Percentiles rank a stretch among this genome's conserved stretches.
These are phyloP conservation scores for Diatrype stigma DNA, from an alignment of 2,329 filamentous ascomycete genomes.

Conservation along the genomic window DNA sequence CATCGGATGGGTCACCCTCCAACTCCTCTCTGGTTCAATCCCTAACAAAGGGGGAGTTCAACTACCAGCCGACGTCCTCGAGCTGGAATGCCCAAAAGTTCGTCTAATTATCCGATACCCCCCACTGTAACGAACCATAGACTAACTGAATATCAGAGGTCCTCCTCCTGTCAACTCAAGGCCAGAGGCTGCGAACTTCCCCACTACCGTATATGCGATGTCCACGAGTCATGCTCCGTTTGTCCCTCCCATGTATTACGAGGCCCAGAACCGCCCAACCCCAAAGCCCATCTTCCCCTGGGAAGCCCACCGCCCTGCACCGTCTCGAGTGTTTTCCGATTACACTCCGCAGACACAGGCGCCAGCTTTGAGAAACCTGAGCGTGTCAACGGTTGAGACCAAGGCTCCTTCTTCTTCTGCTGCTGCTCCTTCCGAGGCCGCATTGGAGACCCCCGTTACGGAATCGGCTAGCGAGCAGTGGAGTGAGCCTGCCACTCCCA, in stretches of 20 bases:
- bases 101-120: no score
- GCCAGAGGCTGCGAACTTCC: conserved; percentile 84
- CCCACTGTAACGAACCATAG: no score
- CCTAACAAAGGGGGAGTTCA: conserved; percentile 52
- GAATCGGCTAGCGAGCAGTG: conserved; percentile 32
- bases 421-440: conserved; percentile 14
- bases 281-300: conserved; percentile 80
- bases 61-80: conserved; percentile 28
- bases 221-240: conserved; percentile 72
- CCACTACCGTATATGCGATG: conserved; percentile 76
- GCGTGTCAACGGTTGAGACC: conserved; percentile 14
- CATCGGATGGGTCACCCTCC: conserved; percentile 5
- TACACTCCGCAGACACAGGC: conserved; percentile 34
- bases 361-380: conserved; percentile 2
- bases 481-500: conserved; percentile 43
- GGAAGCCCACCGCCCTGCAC: conserved; percentile 65
- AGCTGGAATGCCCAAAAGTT: conserved; percentile 54
- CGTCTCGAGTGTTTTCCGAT: conserved; percentile 62
- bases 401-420: conserved; percentile 13
- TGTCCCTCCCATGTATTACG: conserved; percentile 72
- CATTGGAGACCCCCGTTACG: conserved; percentile 32
- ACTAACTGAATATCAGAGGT: conserved; percentile 44
- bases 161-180: conserved; percentile 62
- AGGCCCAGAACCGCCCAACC: conserved; percentile 49
- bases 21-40: conserved; percentile 43